phyloP scores from a whole-genome alignment of 108 stramenopile species.

The Nitzschia inconspicua region DNA sequence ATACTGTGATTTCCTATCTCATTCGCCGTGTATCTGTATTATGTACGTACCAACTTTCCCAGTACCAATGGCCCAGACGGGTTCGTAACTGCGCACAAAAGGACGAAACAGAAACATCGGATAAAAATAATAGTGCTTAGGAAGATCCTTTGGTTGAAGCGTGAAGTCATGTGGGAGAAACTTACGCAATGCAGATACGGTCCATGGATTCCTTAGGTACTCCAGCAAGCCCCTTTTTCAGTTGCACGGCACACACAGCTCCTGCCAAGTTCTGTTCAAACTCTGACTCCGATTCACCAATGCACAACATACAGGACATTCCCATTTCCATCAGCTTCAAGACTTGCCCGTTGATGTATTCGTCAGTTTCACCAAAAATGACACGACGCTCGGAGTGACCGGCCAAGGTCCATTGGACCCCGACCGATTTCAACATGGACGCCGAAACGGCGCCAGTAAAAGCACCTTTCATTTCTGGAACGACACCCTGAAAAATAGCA shows the following conservation, averaged over 20 bases:
- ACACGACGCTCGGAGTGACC: conserved; percentile 97
- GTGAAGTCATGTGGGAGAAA: too few relatives aligned
- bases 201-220: conserved; percentile 77
- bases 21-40: too few relatives aligned
- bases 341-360: conserved; percentile 91
- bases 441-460: conserved; percentile 96
- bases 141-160: background rate
- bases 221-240: conserved; percentile 87
- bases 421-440: conserved; percentile 79
- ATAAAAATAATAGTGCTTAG: background rate
- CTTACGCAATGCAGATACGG: conserved; percentile 90
- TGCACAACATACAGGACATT: conserved; percentile 93
- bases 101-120: background rate
- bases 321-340: conserved; percentile 86
- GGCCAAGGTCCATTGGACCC: conserved; percentile 89
- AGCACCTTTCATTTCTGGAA: conserved; percentile 85
- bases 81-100: too few relatives aligned
- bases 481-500: conserved; percentile 38
- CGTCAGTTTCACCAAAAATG: conserved; percentile 91
- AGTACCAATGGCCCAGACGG: conserved; percentile 98
- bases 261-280: conserved; percentile 91
- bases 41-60: conserved; percentile 83
- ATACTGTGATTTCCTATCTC: too few relatives aligned
- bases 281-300: conserved; percentile 91
- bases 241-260: conserved; percentile 86